Base-by-base conservation (phyloP, 2,329 filamentous ascomycete species). In the Akanthomyces uredinophilus region DNA sequence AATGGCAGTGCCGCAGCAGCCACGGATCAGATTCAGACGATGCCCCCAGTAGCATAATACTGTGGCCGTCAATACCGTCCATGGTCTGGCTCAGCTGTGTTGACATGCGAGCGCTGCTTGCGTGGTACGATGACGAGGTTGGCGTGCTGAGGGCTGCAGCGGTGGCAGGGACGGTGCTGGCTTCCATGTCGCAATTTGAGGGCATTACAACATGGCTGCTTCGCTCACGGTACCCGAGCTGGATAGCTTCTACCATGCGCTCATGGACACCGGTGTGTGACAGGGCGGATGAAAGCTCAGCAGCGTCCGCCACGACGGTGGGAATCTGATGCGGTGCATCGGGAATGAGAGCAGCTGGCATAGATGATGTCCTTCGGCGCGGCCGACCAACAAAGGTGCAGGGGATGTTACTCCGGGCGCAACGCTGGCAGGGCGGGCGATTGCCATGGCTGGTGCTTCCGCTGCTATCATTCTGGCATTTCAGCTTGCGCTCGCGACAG, bases 1-100 rank as follows among this genome's bases (percentile, higher is more conserved):
- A 75, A 13, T 68, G 69, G 61, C 72, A 74, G 62, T 76, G 74
- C 20, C 73, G 63, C 22, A 74, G 65, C 4, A 75, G 65, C 71
- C 73, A 74, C 0, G 72, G 72, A 50, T 74, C 72, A 8, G 70
- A 72, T 47, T 73, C 72, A 27, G 72, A 69, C 5, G 73, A 74
- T 1, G 67, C 67, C 1, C 72, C 72, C 29, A 72, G 71, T 6
- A 74, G 62, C 63, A 72, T 68, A 10, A 68, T 70, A 54, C 67
- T 68, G 6, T 69, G 68, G 5, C 67, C 66, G 51, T 70, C 66
- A 7, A 74, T 66, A 58, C 69, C 68, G 58, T 74, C 71, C 32
- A 74, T 69, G 24, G 43, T 66, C 60, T 64, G 65, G 10, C 58
- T 57, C 7, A 66, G 58, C 52, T 67, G 65, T 24, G 63, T 66